Base-by-base conservation (phyloP, 1,139 yeast genomes). In the Magnusiomyces magnusii region DNA sequence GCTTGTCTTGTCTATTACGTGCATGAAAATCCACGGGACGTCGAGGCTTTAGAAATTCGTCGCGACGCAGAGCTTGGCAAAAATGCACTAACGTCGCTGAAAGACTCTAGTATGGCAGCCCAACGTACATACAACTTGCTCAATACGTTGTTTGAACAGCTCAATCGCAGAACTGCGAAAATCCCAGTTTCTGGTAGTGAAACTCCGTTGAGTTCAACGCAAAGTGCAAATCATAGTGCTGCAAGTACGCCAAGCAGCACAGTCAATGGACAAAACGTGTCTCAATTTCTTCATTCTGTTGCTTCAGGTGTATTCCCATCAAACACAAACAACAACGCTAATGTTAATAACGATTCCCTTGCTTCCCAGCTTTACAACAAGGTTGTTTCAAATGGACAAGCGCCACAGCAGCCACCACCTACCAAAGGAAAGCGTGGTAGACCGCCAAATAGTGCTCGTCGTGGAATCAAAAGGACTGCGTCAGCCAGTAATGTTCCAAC, bases 1-100 rank as follows among this genome's bases (percentile, higher is more conserved):
- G 96, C 97, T 0, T 88, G 96, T 66, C 77, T 91, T 66, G 84
- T 89, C 13, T 91, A 87, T 68, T 91, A 89, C 69, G 87, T 85
- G 61, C 96, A 89, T 71, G 95, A 87, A 67, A 84, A 83, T 23
- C 80, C 84, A 25, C 70, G 73, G 28, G 78, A 85, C 65, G 87
- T 86, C 60, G 77, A 65, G 72, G 74, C 64, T 64, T 60, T 62
- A 19, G 78, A 76, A 36, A 82, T 90, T 60, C 79, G 85, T 61
- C 77, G 81, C 61, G 96, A 88, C 72, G 93, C 95, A 3, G 95
- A 88, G 66, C 78, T 83, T 59, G 97, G 97, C 25, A 85, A 86
- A 69, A 81, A 82, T 61, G 88, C 89, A 1, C 76, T 91, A 65
- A 85, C 86, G 61, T 76, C 80, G 50, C 77, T 91, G 67, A 88